These are phyloP conservation scores for Chionographis japonica DNA, from an alignment of 106 monocot species.

Conservation along the genomic window DNA sequence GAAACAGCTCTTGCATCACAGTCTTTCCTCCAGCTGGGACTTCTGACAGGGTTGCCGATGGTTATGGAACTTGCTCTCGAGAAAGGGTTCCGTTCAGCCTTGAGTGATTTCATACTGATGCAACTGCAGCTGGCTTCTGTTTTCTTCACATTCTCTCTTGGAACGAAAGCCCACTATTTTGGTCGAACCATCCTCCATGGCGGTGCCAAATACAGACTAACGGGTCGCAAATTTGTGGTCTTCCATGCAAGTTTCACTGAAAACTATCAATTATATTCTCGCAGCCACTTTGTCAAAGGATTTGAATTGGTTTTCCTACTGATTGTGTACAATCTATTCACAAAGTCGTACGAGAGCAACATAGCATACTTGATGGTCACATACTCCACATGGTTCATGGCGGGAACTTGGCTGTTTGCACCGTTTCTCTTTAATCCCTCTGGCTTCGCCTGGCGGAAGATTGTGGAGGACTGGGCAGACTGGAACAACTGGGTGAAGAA, in stretches of 20 bases:
- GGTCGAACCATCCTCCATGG: constrained; percentile 79
- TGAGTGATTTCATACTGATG: constrained; percentile 78
- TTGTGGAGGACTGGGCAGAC: constrained; percentile 74
- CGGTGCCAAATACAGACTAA: constrained; percentile 68
- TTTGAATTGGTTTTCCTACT: constrained; percentile 74
- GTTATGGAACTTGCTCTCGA: constrained; percentile 74
- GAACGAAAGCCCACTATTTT: constrained; percentile 76
- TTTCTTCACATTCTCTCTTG: constrained; percentile 86
- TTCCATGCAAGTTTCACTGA: constrained; percentile 80
- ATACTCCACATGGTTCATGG: constrained; percentile 82
- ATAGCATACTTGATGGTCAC: constrained; percentile 55
- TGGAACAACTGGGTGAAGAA: constrained; percentile 79
- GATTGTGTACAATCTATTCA: constrained; percentile 49
- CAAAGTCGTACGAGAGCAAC: constrained; percentile 39
- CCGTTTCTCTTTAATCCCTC: constrained; percentile 88
- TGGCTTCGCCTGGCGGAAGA: constrained; percentile 73
- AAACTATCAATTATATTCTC: constrained; percentile 81
- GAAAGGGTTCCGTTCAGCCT: constrained; percentile 58
- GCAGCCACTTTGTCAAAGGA: constrained; percentile 93
- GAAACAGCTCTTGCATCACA: constrained; percentile 79
- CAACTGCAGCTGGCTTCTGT: constrained; percentile 70
- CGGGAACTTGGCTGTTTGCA: constrained; percentile 63
- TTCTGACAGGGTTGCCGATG: constrained; percentile 81
- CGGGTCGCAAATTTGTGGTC: constrained; percentile 73
- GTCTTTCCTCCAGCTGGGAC: constrained; percentile 70